A percentile compares a stretch with the other conserved stretches of the same genome.
Evolutionary conservation across 495 filamentous ascomycete genomes (phyloP).

Genomic region (Podospora comata): DNA sequence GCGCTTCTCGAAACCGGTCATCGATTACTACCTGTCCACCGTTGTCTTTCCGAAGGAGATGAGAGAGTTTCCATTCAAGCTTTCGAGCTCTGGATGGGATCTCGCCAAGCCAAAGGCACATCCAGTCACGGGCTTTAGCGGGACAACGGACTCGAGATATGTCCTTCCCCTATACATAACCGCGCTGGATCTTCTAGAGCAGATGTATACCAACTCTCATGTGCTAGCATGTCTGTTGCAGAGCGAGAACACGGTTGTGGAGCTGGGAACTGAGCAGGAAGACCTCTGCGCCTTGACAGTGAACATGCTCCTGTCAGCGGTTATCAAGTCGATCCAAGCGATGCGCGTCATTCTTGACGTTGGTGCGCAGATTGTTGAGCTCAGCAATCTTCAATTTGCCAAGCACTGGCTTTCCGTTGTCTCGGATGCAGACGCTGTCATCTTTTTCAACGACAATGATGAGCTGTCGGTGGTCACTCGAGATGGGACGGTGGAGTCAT

Average conservation of each 20-base stretch:
- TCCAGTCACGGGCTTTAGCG: slow-evolving; percentile 65
- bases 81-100: slow-evolving; percentile 71
- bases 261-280: slow-evolving; percentile 25
- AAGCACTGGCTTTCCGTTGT: slow-evolving; percentile 42
- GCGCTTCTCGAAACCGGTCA: slow-evolving; percentile 46
- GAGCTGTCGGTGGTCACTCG: slow-evolving; percentile 47
- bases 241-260: slow-evolving; percentile 50
- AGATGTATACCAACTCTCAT: slow-evolving; percentile 61
- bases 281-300: slow-evolving; percentile 32
- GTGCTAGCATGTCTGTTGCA: slow-evolving; percentile 58
- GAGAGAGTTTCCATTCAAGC: slow-evolving; percentile 61
- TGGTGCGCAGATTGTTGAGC: slow-evolving; percentile 68
- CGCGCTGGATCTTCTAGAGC: slow-evolving; percentile 54
- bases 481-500: slow-evolving; percentile 44
- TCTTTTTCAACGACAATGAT: slow-evolving; percentile 54
- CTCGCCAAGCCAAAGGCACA: slow-evolving; percentile 47
- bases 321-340: slow-evolving; percentile 38
- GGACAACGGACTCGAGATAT: slow-evolving; percentile 63
- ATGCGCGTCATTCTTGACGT: slow-evolving; percentile 67
- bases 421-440: slow-evolving; percentile 41
- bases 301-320: slow-evolving; percentile 45
- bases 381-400: slow-evolving; percentile 56
- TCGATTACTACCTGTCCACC: slow-evolving; percentile 62
- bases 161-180: slow-evolving; percentile 55
- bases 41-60: slow-evolving; percentile 65